Conservation (phyloP, 176 grass and related monocot genomes). For the Chrysopogon serrulatus region DNA sequence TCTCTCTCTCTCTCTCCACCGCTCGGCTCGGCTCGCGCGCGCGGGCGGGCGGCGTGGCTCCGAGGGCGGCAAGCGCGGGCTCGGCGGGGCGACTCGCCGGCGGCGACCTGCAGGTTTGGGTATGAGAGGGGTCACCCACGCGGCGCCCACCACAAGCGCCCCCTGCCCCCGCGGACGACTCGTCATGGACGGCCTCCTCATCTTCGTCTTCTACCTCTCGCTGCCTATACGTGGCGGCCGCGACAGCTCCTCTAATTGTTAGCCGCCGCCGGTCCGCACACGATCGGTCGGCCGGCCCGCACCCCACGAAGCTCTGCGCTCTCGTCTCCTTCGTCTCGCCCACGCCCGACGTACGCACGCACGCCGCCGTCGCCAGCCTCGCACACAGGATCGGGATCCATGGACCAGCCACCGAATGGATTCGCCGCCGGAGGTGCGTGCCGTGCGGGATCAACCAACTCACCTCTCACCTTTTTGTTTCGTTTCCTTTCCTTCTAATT, state of each 20-base stretch:
- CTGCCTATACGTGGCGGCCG: conserved; percentile 90
- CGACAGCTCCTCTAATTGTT: conserved; percentile 40
- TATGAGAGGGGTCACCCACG: conserved; percentile 74
- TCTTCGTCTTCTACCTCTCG: conserved; percentile 91
- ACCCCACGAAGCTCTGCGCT: background rate
- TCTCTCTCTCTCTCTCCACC: background rate
- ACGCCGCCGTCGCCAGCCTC: background rate
- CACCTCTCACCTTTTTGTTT: background rate
- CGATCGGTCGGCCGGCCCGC: background rate
- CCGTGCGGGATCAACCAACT: conserved; percentile 3
- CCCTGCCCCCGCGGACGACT: conserved; percentile 34
- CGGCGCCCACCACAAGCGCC: conserved; percentile 46
- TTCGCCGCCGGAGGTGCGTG: conserved; percentile 55
- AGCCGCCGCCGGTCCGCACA: conserved; percentile 12
- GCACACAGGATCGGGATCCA: background rate
- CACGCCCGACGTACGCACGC: background rate
- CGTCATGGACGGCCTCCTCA: conserved; percentile 98
- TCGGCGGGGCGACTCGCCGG: conserved; percentile 32
- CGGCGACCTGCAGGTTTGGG: conserved; percentile 40
- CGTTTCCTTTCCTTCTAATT: too few species aligned
- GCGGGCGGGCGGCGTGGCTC: conserved; percentile 40
- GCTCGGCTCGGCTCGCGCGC: background rate
- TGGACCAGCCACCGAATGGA: conserved; percentile 41
- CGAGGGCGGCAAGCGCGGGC: conserved; percentile 32
- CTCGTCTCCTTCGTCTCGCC: background rate